Evolutionary conservation across 139 green algal genomes (phyloP).

Genomic region (Desmodesmus armatus): DNA sequence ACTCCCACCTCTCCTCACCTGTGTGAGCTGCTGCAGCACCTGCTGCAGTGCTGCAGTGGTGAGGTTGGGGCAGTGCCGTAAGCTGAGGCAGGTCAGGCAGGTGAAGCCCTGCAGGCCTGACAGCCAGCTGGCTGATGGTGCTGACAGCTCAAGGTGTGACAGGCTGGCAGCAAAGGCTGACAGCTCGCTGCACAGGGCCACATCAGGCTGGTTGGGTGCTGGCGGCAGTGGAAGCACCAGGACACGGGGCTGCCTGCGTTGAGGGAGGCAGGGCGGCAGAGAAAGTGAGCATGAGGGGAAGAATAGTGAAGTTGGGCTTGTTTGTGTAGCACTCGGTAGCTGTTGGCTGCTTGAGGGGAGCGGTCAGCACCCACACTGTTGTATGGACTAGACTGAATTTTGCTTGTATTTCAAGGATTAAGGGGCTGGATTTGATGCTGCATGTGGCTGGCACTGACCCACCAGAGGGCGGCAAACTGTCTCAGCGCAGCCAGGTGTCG

Average conservation of each 20-base stretch:
- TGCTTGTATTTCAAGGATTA: too few species aligned
- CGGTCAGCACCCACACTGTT: background rate
- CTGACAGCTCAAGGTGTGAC: conserved; percentile 37
- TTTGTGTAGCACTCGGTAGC: too few species aligned
- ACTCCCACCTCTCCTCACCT: background rate
- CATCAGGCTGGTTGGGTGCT: background rate
- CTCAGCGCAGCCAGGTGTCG: conserved; percentile 28
- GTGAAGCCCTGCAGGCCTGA: background rate
- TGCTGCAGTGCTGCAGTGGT: background rate
- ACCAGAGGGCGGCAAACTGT: conserved; percentile 44
- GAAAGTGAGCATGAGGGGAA: too few species aligned
- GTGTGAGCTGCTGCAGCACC: background rate
- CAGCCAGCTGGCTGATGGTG: background rate
- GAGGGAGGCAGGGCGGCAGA: too few species aligned
- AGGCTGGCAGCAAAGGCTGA: conserved; percentile 16
- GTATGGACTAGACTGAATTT: background rate
- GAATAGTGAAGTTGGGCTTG: too few species aligned
- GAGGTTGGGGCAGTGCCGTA: conserved; percentile 41
- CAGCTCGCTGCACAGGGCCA: conserved; percentile 28
- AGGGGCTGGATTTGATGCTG: too few species aligned
- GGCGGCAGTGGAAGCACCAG: conserved; percentile 22
- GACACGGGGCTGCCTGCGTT: conserved; percentile 39
- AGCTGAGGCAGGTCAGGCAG: conserved; percentile 45
- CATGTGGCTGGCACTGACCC: background rate
- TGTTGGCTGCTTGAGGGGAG: too few species aligned